These are phyloP conservation scores for Rhodofomes roseus DNA, from an alignment of 1,284 basidiomycete genomes.

Conservation along the genomic window DNA sequence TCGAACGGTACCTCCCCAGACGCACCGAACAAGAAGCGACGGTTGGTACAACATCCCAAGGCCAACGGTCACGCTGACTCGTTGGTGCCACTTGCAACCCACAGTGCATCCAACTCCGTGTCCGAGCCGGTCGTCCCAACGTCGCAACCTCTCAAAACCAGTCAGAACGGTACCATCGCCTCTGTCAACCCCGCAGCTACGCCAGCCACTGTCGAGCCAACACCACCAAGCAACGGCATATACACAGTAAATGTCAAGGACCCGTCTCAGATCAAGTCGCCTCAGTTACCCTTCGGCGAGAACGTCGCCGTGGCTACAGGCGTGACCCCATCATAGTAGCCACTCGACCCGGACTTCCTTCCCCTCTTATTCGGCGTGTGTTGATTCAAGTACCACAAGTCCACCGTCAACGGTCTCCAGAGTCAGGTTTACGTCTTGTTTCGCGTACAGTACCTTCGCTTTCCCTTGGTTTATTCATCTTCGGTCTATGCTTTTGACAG, in stretches of 20 bases:
- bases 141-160: constrained; percentile 16
- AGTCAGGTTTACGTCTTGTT: background rate
- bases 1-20: constrained; percentile 63
- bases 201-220: constrained; percentile 11
- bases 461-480: constrained; percentile 13
- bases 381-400: background rate
- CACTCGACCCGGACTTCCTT: background rate
- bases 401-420: background rate
- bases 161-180: constrained; percentile 20
- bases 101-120: constrained; percentile 33
- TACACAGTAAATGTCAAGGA: constrained; percentile 41
- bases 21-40: constrained; percentile 71
- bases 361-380: background rate
- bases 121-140: constrained; percentile 17
- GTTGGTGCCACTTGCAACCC: constrained; percentile 37
- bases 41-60: constrained; percentile 34
- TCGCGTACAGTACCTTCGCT: constrained; percentile 15
- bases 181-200: constrained; percentile 9
- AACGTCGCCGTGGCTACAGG: constrained; percentile 55
- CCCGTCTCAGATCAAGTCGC: constrained; percentile 51
- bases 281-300: constrained; percentile 63
- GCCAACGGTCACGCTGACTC: constrained; percentile 14
- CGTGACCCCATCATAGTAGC: constrained; percentile 44
- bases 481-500: constrained; percentile 13
- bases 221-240: constrained; percentile 22